Base-by-base conservation (phyloP, 768 basidiomycete species). In the Pleurotus salmoneostramineus region DNA sequence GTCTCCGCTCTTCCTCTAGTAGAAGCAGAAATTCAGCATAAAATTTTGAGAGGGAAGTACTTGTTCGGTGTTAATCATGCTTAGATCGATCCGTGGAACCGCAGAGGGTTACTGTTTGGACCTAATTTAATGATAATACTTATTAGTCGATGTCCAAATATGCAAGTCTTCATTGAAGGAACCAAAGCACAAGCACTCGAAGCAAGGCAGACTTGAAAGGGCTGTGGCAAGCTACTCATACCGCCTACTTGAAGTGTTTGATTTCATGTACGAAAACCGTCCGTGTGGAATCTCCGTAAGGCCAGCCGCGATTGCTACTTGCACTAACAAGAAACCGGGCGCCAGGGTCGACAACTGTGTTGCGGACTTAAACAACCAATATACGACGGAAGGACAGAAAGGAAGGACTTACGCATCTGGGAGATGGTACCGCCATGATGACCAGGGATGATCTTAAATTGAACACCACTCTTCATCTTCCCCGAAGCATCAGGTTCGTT, bases 391-490 rank as follows among this genome's bases (percentile, higher is more conserved):
- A 43, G 11, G 6, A 51, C 5, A 11, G 47, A 48, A 2, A 17
- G 59, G 17, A 48, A 15, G 21, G 31, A 83, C 93, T 67, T 74
- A 98, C 96, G 72, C 84, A 98, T 91, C 66, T 93, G 88, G 2
- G 94, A 96, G 3, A 98, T 83, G 65, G 88, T 89, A 6, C 95
- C 96, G 37, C 95, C 95, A 72, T 97, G 93, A 74, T 97, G 96
- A 0, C 95, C 96, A 8, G 94, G 88, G 37, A 98, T 90, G 60
- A 98, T 95, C 75, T 93, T 95, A 79, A 96, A 98, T 56, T 87
- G 92, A 14, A 89, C 87, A 6, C 87, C 85, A 57, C 87, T 83
- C 69, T 79, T 85, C 58, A 75, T 72, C 67, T 80, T 85, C 56
- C 83, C 83, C 50, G 69, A 79, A 14, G 78, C 77, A 61, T 94